Conservation (phyloP, 2,329 filamentous ascomycete species). For the Fusarium sp. region DNA sequence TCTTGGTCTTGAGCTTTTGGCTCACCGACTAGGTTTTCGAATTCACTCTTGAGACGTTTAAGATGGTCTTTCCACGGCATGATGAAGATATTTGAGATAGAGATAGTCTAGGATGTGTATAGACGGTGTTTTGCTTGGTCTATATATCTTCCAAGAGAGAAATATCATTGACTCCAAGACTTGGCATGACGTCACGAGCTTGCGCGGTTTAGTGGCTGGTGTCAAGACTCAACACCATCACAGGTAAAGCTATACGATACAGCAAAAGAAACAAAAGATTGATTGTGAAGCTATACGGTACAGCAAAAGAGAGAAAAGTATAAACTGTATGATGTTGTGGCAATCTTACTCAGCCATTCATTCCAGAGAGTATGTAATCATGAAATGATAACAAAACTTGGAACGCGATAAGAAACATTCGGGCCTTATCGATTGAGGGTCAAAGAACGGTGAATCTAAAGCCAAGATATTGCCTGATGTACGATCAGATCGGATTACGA, state of each 20-base stretch:
- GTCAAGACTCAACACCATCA: conserved; percentile 2
- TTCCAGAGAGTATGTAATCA: neutral
- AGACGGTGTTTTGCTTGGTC: neutral
- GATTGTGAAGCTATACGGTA: conserved; percentile 12
- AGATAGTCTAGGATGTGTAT: too few relatives aligned
- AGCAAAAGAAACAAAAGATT: neutral
- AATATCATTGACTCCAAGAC: neutral
- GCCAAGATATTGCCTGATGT: conserved; percentile 15
- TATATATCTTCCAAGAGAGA: neutral
- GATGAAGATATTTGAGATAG: neutral
- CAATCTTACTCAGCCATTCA: neutral
- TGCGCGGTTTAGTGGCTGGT: conserved; percentile 26
- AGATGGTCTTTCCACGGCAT: conserved; percentile 56
- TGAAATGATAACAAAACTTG: neutral
- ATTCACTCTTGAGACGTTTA: conserved; percentile 54
- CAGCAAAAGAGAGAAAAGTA: neutral
- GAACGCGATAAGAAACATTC: neutral
- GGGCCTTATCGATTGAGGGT: conserved; percentile 10
- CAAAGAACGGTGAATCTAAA: conserved; percentile 9
- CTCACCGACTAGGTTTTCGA: conserved; percentile 51
- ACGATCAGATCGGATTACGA: conserved; percentile 25
- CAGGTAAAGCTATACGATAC: conserved; percentile 14
- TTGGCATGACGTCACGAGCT: conserved; percentile 34
- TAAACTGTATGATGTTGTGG: neutral
- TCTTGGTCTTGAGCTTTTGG: conserved; percentile 39